phyloP scores from a whole-genome alignment of 2,329 filamentous ascomycete species.

The Stagonosporopsis chrysanthemi region DNA sequence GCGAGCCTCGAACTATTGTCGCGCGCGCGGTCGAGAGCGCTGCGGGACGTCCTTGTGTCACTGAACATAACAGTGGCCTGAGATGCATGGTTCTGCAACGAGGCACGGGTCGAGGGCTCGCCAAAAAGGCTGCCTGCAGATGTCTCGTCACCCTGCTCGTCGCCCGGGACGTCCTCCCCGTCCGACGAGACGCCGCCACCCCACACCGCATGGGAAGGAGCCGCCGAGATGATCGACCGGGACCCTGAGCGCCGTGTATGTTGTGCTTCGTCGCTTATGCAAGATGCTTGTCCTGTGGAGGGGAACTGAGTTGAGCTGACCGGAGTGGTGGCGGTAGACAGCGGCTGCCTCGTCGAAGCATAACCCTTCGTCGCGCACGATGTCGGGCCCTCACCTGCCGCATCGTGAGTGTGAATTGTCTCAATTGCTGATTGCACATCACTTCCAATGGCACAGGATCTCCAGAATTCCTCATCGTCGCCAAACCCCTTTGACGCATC shows the following conservation, averaged over 20 bases:
- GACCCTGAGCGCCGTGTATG: conserved; percentile 27
- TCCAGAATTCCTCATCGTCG: conserved; percentile 43
- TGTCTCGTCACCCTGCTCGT: conserved; percentile 15
- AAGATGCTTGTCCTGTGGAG: conserved; percentile 23
- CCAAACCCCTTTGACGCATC: conserved; percentile 10
- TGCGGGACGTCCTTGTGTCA: conserved; percentile 30
- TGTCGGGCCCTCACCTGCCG: conserved; percentile 11
- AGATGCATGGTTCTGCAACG: conserved; percentile 38
- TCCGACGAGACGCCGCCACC: conserved; percentile 11
- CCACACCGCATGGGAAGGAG: conserved; percentile 4
- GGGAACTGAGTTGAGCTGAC: conserved; percentile 22
- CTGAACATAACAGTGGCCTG: conserved; percentile 22
- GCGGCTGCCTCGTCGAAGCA: conserved; percentile 24
- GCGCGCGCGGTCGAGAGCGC: conserved; percentile 23
- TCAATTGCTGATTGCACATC: conserved; percentile 18
- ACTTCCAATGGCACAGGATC: conserved; percentile 41
- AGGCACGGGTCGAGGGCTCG: conserved; percentile 30
- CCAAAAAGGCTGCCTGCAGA: conserved; percentile 19
- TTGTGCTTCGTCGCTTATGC: conserved; percentile 36
- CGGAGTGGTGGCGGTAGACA: conserved; percentile 28
- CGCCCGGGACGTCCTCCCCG: conserved; percentile 18
- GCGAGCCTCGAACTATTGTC: conserved; percentile 21
- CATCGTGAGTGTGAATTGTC: conserved; percentile 5
- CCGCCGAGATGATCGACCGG: conserved; percentile 27
- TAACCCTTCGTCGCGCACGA: conserved; percentile 19